Base-by-base conservation (phyloP, 192 early-diverging fungal species). In the Pilobolus umbonatus region DNA sequence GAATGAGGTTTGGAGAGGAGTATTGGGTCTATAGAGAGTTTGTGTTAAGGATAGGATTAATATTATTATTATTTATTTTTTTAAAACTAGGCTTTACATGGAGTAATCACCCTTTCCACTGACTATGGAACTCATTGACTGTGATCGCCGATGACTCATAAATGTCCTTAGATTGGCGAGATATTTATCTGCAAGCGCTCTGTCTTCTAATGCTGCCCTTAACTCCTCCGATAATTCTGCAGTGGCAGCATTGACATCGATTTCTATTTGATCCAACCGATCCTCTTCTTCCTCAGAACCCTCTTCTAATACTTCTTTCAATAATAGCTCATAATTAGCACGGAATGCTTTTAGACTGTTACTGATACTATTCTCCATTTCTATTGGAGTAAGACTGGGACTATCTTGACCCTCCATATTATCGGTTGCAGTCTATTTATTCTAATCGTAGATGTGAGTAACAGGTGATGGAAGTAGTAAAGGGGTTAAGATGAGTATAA, bases 291-390 rank as follows among this genome's bases (percentile, higher is more conserved):
- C 72, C 55, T 73, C 73, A 53, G 69, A 72, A 32, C 67, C 63
- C 51, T 76, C 69, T 70, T 77, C 75, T 48, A 80, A 51, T 15
- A 80, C 75, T 64, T 80, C 75, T 67, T 75, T 76, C 32, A 80
- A 57, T 35, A 80, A 66, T 34, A 67, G 68, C 51, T 80, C 78
- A 66, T 80, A 80, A 45, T 72, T 66, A 26, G 34, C 54, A 28
- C 64, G 63, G 54, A 72, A 72, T 52, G 46, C 51, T 26, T 57
- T 22, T 7, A 61, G 53, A 29, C 49, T 57, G 19, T 51, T 71
- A 25, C 69, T 71, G 21, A 39, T 29, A 21, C 66, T 68, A 24
- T 34, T 21, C 26, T 52, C 25, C 60, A 62, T 61, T 42, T 42
- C 39, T 6, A 32, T 12, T n/a, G 50, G 50, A 17, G 30, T n/a